Conservation (phyloP, 306 rosid species). For the Begonia loranthoides region DNA sequence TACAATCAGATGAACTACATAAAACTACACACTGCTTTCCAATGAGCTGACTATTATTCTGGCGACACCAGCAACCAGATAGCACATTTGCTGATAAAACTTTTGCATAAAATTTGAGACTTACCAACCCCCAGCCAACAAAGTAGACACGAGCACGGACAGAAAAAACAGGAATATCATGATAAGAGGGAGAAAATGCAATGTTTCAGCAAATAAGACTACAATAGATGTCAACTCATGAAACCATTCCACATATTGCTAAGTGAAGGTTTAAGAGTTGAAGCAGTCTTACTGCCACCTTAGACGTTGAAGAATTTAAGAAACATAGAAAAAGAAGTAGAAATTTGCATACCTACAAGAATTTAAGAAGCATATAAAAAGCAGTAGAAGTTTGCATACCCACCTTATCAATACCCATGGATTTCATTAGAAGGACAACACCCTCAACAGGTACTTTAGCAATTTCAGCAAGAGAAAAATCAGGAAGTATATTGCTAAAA, state of each 20-base stretch:
- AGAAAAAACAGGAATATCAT: too few species aligned
- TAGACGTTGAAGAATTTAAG: neutral
- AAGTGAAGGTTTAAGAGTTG: too few species aligned
- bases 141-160: too few species aligned
- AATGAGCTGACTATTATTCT: neutral
- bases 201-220: too few species aligned
- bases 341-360: too few species aligned
- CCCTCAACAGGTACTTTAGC: conserved; percentile 77
- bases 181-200: too few species aligned
- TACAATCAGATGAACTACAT: neutral
- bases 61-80: neutral
- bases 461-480: conserved; percentile 67
- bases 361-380: neutral
- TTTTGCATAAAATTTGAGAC: too few species aligned
- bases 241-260: too few species aligned
- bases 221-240: too few species aligned
- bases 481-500: conserved; percentile 47
- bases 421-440: conserved; percentile 74
- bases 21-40: too few species aligned
- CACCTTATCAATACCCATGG: conserved; percentile 71
- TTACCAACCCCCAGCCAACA: too few species aligned
- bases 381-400: neutral
- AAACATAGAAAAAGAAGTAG: neutral
- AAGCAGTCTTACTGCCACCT: too few species aligned
- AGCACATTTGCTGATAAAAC: neutral